Conservation (phyloP, 2,329 filamentous ascomycete genomes). For the Neodidymelliopsis sp. region DNA sequence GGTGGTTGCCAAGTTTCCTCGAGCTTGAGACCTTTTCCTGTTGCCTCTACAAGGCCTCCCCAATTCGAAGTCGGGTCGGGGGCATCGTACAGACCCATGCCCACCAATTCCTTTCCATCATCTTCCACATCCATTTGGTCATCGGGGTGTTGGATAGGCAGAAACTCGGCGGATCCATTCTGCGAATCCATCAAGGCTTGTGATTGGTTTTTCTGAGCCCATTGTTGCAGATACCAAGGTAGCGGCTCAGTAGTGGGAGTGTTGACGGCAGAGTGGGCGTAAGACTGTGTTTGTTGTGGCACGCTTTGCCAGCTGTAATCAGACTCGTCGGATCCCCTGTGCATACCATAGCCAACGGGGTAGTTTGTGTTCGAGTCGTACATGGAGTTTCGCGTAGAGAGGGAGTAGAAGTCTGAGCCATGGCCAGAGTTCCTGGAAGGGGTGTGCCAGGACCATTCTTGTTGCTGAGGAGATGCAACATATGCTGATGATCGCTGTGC, state of each 20-base stretch:
- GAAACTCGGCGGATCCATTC: constrained; percentile 54
- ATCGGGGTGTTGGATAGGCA: constrained; percentile 58
- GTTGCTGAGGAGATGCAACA: constrained; percentile 32
- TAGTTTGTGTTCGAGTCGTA: constrained; percentile 30
- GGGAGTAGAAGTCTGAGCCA: constrained; percentile 46
- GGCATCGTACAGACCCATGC: constrained; percentile 81
- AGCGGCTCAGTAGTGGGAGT: constrained; percentile 42
- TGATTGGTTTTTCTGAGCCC: constrained; percentile 45
- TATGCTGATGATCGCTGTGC: constrained; percentile 29
- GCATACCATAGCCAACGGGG: constrained; percentile 20
- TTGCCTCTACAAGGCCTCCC: constrained; percentile 57
- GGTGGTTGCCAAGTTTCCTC: constrained; percentile 82
- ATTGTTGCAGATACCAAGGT: constrained; percentile 49
- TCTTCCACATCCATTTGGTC: constrained; percentile 64
- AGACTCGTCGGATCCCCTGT: constrained; percentile 36
- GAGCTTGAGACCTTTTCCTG: constrained; percentile 78
- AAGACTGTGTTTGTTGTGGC: constrained; percentile 31
- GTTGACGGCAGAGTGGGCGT: constrained; percentile 39
- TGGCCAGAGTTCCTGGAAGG: constrained; percentile 37
- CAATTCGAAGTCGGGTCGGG: constrained; percentile 68
- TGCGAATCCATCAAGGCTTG: constrained; percentile 27
- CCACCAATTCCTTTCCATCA: constrained; percentile 76
- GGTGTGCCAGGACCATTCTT: constrained; percentile 38
- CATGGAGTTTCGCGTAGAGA: constrained; percentile 46
- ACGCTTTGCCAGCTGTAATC: constrained; percentile 41